Conservation (phyloP, 2,329 filamentous ascomycete genomes). For the Sporothrix brunneoviolacea region DNA sequence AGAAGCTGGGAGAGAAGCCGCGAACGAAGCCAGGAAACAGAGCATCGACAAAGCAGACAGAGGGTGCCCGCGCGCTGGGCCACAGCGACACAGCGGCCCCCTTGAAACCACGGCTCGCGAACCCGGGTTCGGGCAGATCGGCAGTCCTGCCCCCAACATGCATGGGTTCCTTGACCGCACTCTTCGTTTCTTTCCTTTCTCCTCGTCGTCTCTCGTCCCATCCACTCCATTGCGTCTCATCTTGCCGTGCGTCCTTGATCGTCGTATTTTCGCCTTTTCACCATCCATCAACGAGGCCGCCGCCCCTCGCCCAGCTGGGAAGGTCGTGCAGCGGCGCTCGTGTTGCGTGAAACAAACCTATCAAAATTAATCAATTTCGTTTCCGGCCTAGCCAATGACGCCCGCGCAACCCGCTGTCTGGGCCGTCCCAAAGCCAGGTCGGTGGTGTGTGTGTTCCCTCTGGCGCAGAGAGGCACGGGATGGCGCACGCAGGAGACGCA, state of each 20-base stretch:
- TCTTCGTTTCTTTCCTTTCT: background rate
- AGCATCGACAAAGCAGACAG: background rate
- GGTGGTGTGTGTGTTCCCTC: background rate
- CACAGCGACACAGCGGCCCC: background rate
- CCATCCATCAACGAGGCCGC: no score
- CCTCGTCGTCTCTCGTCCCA: background rate
- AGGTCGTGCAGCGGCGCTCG: background rate
- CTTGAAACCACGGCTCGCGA: slow-evolving; percentile 8
- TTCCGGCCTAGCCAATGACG: background rate
- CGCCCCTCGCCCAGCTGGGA: background rate
- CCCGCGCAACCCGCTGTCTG: background rate
- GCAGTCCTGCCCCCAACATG: background rate
- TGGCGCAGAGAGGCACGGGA: no score
- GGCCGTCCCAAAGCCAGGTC: slow-evolving; percentile 2
- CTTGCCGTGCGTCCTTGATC: background rate
- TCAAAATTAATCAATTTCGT: slow-evolving; percentile 5
- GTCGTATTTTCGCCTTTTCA: background rate
- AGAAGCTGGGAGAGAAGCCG: no score
- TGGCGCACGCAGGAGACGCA: no score
- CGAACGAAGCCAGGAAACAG: no score
- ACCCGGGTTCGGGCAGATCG: slow-evolving; percentile 9
- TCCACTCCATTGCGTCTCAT: background rate
- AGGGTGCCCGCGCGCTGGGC: no score
- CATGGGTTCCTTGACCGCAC: background rate
- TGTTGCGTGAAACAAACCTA: background rate